A percentile compares a stretch with the other conserved stretches of the same genome.
Evolutionary conservation across 768 basidiomycete genomes (phyloP).

Genomic region (Chalciporus sphaerocephalus): DNA sequence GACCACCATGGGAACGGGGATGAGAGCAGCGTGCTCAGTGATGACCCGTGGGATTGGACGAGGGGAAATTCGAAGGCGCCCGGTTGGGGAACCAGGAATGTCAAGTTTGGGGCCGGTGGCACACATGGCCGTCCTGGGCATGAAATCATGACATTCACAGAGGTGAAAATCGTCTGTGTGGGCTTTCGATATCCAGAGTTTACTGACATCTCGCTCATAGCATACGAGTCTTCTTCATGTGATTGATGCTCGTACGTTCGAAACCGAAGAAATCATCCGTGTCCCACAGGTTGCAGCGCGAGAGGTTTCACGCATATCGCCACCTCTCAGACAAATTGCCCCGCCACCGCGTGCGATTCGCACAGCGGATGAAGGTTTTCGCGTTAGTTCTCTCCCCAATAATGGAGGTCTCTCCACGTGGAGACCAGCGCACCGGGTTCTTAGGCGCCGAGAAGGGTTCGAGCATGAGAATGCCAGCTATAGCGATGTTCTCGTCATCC

Average conservation of each 20-base stretch:
- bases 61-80: slow-evolving; percentile 55
- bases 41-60: slow-evolving; percentile 69
- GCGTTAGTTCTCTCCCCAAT: slow-evolving; percentile 25
- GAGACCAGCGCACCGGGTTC: slow-evolving; percentile 18
- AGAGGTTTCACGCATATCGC: slow-evolving; percentile 12
- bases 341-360: slow-evolving; percentile 38
- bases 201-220: slow-evolving; percentile 37
- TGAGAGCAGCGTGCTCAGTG: slow-evolving; percentile 51
- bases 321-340: slow-evolving; percentile 13
- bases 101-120: slow-evolving; percentile 77
- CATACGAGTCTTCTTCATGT: slow-evolving; percentile 81
- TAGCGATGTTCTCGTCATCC: slow-evolving; percentile 53
- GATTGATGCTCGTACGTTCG: slow-evolving; percentile 83
- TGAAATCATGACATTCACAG: slow-evolving; percentile 86
- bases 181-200: not conserved
- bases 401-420: slow-evolving; percentile 15
- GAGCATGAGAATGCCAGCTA: slow-evolving; percentile 33
- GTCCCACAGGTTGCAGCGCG: slow-evolving; percentile 41
- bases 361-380: slow-evolving; percentile 56
- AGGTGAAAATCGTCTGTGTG: slow-evolving; percentile 47
- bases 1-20: slow-evolving; percentile 35
- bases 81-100: slow-evolving; percentile 79
- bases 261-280: slow-evolving; percentile 64
- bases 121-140: slow-evolving; percentile 43
- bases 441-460: slow-evolving; percentile 20